Evolutionary conservation across 257 asterid species (phyloP).

Genomic region (Gentiana dahurica): DNA sequence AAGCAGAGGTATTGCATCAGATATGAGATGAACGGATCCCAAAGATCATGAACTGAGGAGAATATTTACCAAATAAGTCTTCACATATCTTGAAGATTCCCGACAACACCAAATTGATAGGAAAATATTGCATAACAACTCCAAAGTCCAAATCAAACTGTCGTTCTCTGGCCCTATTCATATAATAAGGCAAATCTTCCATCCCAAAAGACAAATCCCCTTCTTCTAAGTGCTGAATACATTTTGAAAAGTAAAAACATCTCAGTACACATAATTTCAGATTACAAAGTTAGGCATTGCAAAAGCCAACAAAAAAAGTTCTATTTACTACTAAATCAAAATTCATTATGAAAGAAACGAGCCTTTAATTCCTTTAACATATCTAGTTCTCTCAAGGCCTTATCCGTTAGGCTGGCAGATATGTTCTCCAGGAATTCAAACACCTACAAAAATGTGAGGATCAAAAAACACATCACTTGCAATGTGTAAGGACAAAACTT

Average conservation of each 20-base stretch:
- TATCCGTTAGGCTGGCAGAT: conserved; percentile 67
- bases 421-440: conserved; percentile 78
- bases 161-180: conserved; percentile 56
- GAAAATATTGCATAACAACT: conserved; percentile 74
- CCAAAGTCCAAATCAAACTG: conserved; percentile 68
- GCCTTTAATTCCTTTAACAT: conserved; percentile 25
- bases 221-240: conserved; percentile 60
- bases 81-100: conserved; percentile 92
- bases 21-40: conserved; percentile 5
- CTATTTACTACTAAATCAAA: conserved; percentile 3
- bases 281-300: conserved; percentile 4
- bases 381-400: conserved; percentile 69
- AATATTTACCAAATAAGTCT: conserved; percentile 75
- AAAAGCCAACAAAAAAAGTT: conserved; percentile 6
- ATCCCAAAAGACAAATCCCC: conserved; percentile 71
- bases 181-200: conserved; percentile 78
- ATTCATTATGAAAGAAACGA: neutral
- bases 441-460: conserved; percentile 31
- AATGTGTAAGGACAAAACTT: conserved; percentile 6
- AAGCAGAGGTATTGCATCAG: conserved; percentile 8
- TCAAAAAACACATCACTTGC: neutral
- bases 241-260: conserved; percentile 12
- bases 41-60: conserved; percentile 2
- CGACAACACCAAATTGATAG: conserved; percentile 66
- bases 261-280: neutral